Conservation (phyloP, 139 green algal genomes). For the Picochlorum sp. region DNA sequence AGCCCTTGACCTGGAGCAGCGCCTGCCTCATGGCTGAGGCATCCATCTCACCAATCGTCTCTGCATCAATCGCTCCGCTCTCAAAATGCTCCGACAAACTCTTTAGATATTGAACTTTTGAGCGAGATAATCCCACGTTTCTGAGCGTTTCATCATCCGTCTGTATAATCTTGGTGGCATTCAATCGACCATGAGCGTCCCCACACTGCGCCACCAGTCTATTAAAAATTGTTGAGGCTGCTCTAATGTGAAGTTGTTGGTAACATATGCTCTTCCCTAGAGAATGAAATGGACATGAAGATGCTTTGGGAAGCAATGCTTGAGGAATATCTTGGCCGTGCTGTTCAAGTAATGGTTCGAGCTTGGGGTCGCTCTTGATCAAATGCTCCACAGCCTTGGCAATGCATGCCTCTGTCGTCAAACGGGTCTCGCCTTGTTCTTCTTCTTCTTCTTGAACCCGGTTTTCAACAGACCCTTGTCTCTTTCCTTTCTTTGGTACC, state of each 20-base stretch:
- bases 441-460: no score
- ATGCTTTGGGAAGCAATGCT: conserved; percentile 23
- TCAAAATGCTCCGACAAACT: conserved; percentile 34
- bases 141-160: conserved; percentile 6
- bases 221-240: neutral
- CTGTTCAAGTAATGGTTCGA: conserved; percentile 29
- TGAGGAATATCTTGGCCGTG: conserved; percentile 13
- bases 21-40: conserved; percentile 12
- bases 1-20: conserved; percentile 32
- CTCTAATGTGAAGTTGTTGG: conserved; percentile 34
- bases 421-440: no score
- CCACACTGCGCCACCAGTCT: neutral
- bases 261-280: conserved; percentile 40
- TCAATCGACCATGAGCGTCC: neutral
- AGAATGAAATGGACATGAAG: conserved; percentile 18
- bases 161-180: conserved; percentile 6
- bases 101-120: conserved; percentile 34
- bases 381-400: no score
- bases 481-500: no score
- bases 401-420: no score
- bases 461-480: no score
- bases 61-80: conserved; percentile 23
- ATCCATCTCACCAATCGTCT: conserved; percentile 24
- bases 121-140: conserved; percentile 15
- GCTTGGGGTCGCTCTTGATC: conserved; percentile 4